Evolutionary conservation across 2,329 filamentous ascomycete species (phyloP).

Genomic region (Tolypocladium sp.): DNA sequence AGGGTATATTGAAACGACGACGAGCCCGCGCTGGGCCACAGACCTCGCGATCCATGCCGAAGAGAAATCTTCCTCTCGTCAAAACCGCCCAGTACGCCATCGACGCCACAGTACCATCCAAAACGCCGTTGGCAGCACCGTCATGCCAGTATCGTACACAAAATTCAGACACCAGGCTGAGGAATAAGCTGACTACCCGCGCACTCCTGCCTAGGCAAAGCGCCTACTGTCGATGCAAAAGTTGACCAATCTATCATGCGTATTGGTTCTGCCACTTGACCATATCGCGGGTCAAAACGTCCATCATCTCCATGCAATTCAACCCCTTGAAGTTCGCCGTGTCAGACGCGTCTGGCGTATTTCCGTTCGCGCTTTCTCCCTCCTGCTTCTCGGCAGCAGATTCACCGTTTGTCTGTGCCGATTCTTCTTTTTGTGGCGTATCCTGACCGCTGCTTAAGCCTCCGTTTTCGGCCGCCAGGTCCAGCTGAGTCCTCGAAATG

Average conservation of each 20-base stretch:
- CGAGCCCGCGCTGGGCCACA: neutral
- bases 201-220: neutral
- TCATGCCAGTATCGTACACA: conserved; percentile 5
- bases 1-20: conserved; percentile 9
- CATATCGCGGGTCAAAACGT: conserved; percentile 68
- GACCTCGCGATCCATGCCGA: neutral
- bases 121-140: conserved; percentile 3
- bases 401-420: conserved; percentile 26
- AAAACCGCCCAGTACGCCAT: neutral
- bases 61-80: neutral
- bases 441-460: conserved; percentile 28
- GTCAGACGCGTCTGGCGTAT: conserved; percentile 11
- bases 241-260: conserved; percentile 16
- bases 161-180: conserved; percentile 2
- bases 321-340: conserved; percentile 62
- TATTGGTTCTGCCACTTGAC: conserved; percentile 79
- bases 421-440: conserved; percentile 24
- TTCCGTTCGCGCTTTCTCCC: conserved; percentile 13
- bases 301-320: conserved; percentile 84
- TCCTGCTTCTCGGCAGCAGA: conserved; percentile 11
- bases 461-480: conserved; percentile 58
- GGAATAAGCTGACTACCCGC: neutral
- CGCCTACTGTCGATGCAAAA: neutral
- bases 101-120: conserved; percentile 2
- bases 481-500: conserved; percentile 80